Percentiles rank a stretch among this genome's conserved stretches.
These are phyloP conservation scores for Leucaena leucocephala DNA, from an alignment of 306 rosid species.

Conservation along the genomic window DNA sequence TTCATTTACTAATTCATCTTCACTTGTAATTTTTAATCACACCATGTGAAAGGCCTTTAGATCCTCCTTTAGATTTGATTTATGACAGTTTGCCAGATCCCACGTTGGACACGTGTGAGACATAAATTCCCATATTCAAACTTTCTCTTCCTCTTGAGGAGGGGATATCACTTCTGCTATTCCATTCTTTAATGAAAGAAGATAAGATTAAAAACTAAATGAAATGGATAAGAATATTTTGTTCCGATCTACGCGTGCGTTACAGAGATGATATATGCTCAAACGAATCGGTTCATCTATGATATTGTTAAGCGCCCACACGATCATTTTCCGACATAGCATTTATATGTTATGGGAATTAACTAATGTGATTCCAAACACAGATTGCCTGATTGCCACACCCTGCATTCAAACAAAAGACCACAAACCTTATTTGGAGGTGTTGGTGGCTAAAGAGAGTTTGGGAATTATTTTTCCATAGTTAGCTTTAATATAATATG, in stretches of 20 bases:
- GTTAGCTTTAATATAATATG: too few relatives aligned
- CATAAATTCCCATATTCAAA: neutral
- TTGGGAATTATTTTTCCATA: too few relatives aligned
- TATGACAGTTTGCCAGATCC: neutral
- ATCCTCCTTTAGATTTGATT: too few relatives aligned
- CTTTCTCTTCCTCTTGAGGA: neutral
- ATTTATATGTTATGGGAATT: neutral
- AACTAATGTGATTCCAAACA: neutral
- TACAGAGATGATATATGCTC: neutral
- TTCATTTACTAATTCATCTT: too few relatives aligned
- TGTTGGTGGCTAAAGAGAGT: too few relatives aligned
- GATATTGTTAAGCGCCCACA: neutral
- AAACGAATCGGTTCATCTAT: neutral
- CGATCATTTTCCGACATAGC: neutral
- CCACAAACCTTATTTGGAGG: too few relatives aligned
- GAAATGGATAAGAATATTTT: neutral
- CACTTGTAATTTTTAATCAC: too few relatives aligned
- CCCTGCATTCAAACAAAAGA: neutral
- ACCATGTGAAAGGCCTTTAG: too few relatives aligned
- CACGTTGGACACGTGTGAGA: neutral
- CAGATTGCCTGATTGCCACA: neutral
- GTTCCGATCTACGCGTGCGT: neutral
- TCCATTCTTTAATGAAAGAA: neutral
- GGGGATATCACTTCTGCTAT: too few relatives aligned
- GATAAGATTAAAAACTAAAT: neutral